These are phyloP conservation scores for Calonectria hawksworthii DNA, from an alignment of 2,329 filamentous ascomycete genomes.

Conservation along the genomic window DNA sequence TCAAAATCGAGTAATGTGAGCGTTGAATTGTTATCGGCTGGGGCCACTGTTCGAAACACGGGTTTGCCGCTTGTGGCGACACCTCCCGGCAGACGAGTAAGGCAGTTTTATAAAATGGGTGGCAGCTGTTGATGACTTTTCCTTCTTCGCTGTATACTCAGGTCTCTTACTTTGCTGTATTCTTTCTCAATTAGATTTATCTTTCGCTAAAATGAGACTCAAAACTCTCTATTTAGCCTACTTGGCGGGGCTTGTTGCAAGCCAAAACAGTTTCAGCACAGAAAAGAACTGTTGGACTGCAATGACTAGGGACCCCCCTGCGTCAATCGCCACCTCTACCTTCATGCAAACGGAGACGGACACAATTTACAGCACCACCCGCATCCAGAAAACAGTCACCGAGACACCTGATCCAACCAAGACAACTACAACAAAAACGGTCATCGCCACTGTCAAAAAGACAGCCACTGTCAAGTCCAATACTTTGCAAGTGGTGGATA, in stretches of 20 bases:
- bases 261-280: not conserved
- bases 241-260: not conserved
- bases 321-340: not conserved
- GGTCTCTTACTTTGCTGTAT: not conserved
- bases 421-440: not conserved
- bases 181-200: not conserved
- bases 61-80: not conserved
- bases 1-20: not conserved
- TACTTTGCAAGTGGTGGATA: not conserved
- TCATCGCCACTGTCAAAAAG: not conserved
- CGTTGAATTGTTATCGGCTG: not conserved
- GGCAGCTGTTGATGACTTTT: no score
- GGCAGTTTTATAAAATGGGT: not conserved
- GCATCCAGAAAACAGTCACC: not conserved
- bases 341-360: not conserved
- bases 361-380: not conserved
- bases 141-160: no score
- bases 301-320: not conserved
- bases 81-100: not conserved
- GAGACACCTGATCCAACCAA: not conserved
- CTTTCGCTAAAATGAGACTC: not conserved
- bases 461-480: not conserved
- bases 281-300: not conserved
- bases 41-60: not conserved
- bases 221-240: not conserved